A percentile compares a stretch with the other conserved stretches of the same genome.
phyloP scores from a whole-genome alignment of 495 filamentous ascomycete genomes.

The Trichoderma reesei region DNA sequence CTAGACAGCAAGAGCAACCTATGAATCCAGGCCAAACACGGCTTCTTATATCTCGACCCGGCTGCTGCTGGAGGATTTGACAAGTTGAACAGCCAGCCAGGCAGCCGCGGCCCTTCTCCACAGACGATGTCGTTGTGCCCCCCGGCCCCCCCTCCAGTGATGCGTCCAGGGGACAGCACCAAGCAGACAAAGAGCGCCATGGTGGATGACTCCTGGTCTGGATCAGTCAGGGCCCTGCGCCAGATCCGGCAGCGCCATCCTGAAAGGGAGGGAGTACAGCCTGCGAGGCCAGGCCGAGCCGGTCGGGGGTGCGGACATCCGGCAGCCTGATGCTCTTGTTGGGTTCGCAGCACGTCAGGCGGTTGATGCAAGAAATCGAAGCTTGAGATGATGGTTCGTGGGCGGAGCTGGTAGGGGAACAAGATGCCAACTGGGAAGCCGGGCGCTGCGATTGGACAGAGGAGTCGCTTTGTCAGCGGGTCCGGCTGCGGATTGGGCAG shows the following conservation, averaged over 20 bases:
- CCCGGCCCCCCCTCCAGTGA: neutral
- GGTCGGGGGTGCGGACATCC: neutral
- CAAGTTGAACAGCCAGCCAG: slow-evolving; percentile 4
- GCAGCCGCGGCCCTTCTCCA: slow-evolving; percentile 5
- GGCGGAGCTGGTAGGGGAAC: neutral
- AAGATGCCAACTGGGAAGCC: too few relatives aligned
- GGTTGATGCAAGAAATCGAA: neutral
- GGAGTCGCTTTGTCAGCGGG: neutral
- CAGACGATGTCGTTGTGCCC: neutral
- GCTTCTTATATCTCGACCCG: neutral
- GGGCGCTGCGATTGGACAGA: neutral
- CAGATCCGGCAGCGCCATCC: neutral
- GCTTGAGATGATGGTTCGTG: neutral
- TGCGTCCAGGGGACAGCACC: neutral
- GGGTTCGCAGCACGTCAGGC: too few relatives aligned
- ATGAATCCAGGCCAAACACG: neutral
- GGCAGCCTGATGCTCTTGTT: neutral
- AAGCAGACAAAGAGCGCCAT: neutral
- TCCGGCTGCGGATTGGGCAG: neutral
- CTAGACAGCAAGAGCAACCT: neutral
- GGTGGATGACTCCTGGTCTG: neutral
- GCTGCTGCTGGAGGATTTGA: neutral
- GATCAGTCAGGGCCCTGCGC: neutral
- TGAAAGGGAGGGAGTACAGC: neutral
- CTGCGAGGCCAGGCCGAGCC: neutral